These are phyloP conservation scores for Phaeotremella skinneri DNA, from an alignment of 768 basidiomycete genomes.

Conservation along the genomic window DNA sequence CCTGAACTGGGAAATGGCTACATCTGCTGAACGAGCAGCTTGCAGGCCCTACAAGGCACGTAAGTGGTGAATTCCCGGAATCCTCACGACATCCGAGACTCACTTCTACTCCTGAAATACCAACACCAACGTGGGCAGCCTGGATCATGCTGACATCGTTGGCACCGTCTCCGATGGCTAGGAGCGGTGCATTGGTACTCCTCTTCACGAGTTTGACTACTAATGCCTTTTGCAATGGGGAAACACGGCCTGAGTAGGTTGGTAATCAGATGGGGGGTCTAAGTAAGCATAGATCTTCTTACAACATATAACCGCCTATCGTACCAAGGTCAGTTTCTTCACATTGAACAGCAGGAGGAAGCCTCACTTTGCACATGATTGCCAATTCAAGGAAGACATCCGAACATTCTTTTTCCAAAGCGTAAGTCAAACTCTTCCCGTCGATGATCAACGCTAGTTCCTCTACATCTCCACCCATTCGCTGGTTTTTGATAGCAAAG, in stretches of 20 bases:
- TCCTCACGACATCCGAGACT: constrained; percentile 19
- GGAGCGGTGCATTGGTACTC: constrained; percentile 84
- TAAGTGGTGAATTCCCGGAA: background rate
- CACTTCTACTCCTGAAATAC: constrained; percentile 96
- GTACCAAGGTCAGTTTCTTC: constrained; percentile 3
- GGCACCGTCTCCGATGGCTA: constrained; percentile 96
- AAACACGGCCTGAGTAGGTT: constrained; percentile 82
- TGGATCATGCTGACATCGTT: constrained; percentile 99
- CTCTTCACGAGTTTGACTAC: constrained; percentile 99
- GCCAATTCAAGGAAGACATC: constrained; percentile 90
- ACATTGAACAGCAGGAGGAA: background rate
- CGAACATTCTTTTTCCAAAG: constrained; percentile 87
- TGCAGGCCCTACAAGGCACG: constrained; percentile 70
- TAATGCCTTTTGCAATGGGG: constrained; percentile 92
- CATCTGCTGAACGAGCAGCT: constrained; percentile 95
- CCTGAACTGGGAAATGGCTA: constrained; percentile 96
- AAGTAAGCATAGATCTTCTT: constrained; percentile 46
- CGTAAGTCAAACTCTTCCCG: constrained; percentile 89
- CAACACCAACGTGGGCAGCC: constrained; percentile 94
- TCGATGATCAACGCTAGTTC: constrained; percentile 95
- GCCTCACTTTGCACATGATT: constrained; percentile 77
- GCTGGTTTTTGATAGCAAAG: constrained; percentile 87
- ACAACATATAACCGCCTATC: constrained; percentile 88
- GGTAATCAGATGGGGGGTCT: constrained; percentile 15
- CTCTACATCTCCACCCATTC: constrained; percentile 85